Evolutionary conservation across 1,284 basidiomycete genomes (phyloP), one percentile per base, ranked within the genome.

Genomic region (Inonotus obliquus): DNA sequence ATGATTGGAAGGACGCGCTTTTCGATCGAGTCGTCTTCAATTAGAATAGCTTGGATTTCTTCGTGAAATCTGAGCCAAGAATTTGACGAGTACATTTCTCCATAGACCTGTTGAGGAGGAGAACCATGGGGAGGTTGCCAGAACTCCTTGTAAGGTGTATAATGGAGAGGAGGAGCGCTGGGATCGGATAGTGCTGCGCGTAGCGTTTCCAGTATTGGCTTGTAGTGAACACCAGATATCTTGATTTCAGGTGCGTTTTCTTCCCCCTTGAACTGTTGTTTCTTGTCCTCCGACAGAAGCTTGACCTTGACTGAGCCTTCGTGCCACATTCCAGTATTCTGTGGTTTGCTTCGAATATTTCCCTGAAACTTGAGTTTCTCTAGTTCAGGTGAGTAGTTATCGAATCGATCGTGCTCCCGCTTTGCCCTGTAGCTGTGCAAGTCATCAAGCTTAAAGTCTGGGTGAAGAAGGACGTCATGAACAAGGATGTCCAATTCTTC

Each of bases 1-100:
- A 75, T 73, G 69, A 75, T 73, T 1, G 77, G 52, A 0, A 63
- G 64, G 1, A 66, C 67, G 7, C 76, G 65, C 1, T 68, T 63
- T 25, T 69, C 66, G 1, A 3, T 68, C 62, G 2, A 37, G 0
- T 37, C 25, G 32, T 53, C 51, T 7, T 29, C 25, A 13, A 6
- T 23, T 27, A 57, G 54, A 19, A 47, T 37, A 9, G 49, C 19
- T 38, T 67, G 64, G 4, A 76, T n/a, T 25, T 68, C 63, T 7
- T 67, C 53, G 45, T 75, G 64, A 5, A 67, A 70, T 23, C 69
- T 52, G 1, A 73, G 21, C 47, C 70, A 73, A 0, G 65, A 66
- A 59, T 71, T 64, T 1, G 71, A 70, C 4, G 63, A 70, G 54
- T 73, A 76, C 0, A 74, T 21, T 49, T 77, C 74, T 17, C 64